A percentile compares a stretch with the other conserved stretches of the same genome.
Conservation (phyloP, 2,329 filamentous ascomycete genomes). For the Alternaria sp. region DNA sequence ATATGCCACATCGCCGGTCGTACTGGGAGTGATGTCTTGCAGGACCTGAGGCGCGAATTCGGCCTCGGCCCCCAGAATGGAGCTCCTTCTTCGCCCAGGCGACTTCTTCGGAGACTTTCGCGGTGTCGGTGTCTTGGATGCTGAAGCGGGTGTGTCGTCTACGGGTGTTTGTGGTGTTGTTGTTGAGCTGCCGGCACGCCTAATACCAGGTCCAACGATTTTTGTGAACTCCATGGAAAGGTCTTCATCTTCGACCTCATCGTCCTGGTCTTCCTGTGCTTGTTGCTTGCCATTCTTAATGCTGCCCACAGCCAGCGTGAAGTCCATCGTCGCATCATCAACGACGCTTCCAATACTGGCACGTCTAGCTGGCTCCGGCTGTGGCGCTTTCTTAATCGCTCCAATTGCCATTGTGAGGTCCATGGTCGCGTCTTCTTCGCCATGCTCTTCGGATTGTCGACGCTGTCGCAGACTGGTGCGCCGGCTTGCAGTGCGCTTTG, state of each 20-base stretch:
- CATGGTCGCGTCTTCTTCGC: constrained; percentile 51
- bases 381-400: constrained; percentile 35
- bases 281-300: constrained; percentile 34
- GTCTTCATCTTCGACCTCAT: constrained; percentile 44
- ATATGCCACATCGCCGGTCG: constrained; percentile 31
- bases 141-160: constrained; percentile 9
- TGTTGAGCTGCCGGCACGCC: constrained; percentile 19
- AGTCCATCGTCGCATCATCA: constrained; percentile 49
- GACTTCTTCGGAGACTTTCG: constrained; percentile 34
- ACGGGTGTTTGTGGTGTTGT: constrained; percentile 29
- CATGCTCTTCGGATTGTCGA: constrained; percentile 42
- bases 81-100: constrained; percentile 17
- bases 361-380: constrained; percentile 20
- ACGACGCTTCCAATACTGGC: constrained; percentile 34
- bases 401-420: constrained; percentile 49
- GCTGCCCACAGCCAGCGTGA: constrained; percentile 47
- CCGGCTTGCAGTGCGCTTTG: constrained; percentile 42
- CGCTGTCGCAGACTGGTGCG: constrained; percentile 49
- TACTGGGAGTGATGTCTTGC: constrained; percentile 28
- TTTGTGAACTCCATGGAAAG: constrained; percentile 61
- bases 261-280: background rate
- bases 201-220: constrained; percentile 55
- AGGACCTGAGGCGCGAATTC: constrained; percentile 19
- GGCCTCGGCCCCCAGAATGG: constrained; percentile 9
- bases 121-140: constrained; percentile 29